Evolutionary conservation across 441 rosid species (phyloP).

Genomic region (Arabidopsis hybrid): DNA sequence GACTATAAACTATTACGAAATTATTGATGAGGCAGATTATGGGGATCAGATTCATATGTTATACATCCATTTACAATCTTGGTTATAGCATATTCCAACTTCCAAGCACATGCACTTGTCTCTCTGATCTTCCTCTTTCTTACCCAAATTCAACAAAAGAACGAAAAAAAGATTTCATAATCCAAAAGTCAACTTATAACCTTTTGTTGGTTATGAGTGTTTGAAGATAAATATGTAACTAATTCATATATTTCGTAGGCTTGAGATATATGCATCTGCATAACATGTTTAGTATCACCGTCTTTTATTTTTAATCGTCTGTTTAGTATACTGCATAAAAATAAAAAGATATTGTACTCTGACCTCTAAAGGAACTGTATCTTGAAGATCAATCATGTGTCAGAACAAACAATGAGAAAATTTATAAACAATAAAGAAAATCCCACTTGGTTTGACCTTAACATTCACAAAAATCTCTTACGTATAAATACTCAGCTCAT

Average conservation of each 20-base stretch:
- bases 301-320: background rate
- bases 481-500: constrained; percentile 36
- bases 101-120: constrained; percentile 43
- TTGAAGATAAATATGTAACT: too few relatives aligned
- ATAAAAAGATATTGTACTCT: constrained; percentile 7
- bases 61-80: constrained; percentile 25
- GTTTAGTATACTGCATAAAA: constrained; percentile 17
- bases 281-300: constrained; percentile 31
- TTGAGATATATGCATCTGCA: constrained; percentile 7
- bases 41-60: constrained; percentile 40
- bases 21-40: constrained; percentile 30
- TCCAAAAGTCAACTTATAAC: constrained; percentile 27
- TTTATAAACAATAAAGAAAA: background rate
- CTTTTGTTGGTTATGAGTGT: background rate
- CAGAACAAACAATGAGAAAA: constrained; percentile 1
- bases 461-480: constrained; percentile 20
- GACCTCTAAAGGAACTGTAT: constrained; percentile 38
- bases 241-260: background rate
- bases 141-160: constrained; percentile 9
- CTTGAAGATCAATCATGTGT: constrained; percentile 43
- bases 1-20: constrained; percentile 4
- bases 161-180: too few relatives aligned
- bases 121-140: background rate
- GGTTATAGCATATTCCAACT: constrained; percentile 37
- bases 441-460: constrained; percentile 23